Base-by-base conservation (phyloP, 108 stramenopile species). In the Nitzschia sp. region DNA sequence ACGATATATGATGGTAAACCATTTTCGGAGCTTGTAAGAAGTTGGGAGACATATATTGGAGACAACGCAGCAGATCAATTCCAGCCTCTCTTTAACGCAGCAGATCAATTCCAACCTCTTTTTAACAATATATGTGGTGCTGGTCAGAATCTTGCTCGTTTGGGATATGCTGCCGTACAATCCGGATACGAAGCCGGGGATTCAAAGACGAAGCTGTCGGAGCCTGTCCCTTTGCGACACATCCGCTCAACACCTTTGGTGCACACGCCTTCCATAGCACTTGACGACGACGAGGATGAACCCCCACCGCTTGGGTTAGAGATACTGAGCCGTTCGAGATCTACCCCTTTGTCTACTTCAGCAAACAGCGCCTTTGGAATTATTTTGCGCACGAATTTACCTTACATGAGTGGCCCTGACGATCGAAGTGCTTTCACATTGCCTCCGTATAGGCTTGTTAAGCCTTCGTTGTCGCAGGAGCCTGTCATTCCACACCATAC, bases 351-450 rank as follows among this genome's bases (percentile, higher is more conserved):
- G 18, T 49, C 71, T 11, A 70, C 76, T 15, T 70, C 69, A 8
- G 61, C 56, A 13, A 64, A 70, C 54, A 78, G 77, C 29, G 77
- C 77, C 19, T 77, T 77, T 45, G 76, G 74, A 4, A 60, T 66
- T 34, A 74, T 74, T 15, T 33, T 38, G n/a, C 65, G 74, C 2
- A 42, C 70, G 2, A 64, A 65, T 31, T 34, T 71, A 1, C 59
- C 49, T 51, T 13, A 53, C 28, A 38, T 63, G 19, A 2, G 21
- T n/a, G 61, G 54, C 9, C 61, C 60, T 17, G 47, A 27, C 26
- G 23, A 31, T 47, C 32, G 60, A 42, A 78, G 77, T 42, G 77
- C 77, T 4, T 78, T 78, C 46, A 57, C 66, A 13, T 25, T 67
- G 53, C 59, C 54, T 18, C 62, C 60, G 4, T 68, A 72, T 38